These are phyloP conservation scores for Pichia occidentalis DNA, from an alignment of 805 yeast genomes.

Conservation along the genomic window DNA sequence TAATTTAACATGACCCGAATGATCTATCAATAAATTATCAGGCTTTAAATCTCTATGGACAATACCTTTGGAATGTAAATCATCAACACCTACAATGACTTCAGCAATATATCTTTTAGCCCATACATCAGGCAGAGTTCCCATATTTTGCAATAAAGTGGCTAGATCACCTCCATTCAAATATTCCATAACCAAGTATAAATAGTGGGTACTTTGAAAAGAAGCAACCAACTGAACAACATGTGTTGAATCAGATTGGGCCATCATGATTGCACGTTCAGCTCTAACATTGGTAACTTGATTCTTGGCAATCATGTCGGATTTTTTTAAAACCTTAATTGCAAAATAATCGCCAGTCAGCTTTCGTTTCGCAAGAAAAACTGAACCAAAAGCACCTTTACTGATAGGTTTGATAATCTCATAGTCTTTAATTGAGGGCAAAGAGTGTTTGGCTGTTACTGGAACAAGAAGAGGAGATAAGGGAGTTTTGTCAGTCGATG, in stretches of 20 bases:
- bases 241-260: conserved; percentile 86
- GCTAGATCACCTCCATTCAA: conserved; percentile 95
- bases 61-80: conserved; percentile 80
- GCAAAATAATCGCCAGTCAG: conserved; percentile 94
- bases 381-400: conserved; percentile 97
- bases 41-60: conserved; percentile 96
- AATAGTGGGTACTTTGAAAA: conserved; percentile 80
- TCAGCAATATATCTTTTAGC: conserved; percentile 81
- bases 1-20: conserved; percentile 80
- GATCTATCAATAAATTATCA: conserved; percentile 82
- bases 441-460: conserved; percentile 45
- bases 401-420: conserved; percentile 89
- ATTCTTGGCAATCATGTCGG: conserved; percentile 96
- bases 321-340: conserved; percentile 80
- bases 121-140: conserved; percentile 83
- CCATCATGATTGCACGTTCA: conserved; percentile 97
- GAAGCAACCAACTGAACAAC: conserved; percentile 86
- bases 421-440: conserved; percentile 79
- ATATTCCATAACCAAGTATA: conserved; percentile 94
- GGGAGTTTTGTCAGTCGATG: conserved; percentile 47
- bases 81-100: conserved; percentile 83
- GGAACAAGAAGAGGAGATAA: conserved; percentile 75
- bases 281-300: conserved; percentile 92
- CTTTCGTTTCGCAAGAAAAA: conserved; percentile 74
- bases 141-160: conserved; percentile 72